Percentiles rank a stretch among this genome's conserved stretches.
Evolutionary conservation across 2,329 filamentous ascomycete genomes (phyloP).

Genomic region (Verticillium klebahnii): DNA sequence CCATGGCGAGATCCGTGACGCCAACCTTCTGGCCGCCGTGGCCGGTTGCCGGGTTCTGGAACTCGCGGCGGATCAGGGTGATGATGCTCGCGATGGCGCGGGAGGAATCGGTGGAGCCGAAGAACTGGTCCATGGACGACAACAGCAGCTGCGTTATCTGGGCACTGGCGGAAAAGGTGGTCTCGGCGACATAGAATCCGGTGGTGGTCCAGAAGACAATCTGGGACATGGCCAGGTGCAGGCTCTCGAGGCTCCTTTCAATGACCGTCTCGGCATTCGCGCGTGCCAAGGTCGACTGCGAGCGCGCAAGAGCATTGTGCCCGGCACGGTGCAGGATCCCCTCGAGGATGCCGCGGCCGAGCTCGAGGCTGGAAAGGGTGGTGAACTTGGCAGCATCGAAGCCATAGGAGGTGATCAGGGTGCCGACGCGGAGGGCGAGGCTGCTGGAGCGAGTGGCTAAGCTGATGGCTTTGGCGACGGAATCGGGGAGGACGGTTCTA

Average conservation of each 20-base stretch:
- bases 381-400: constrained; percentile 51
- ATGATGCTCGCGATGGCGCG: constrained; percentile 64
- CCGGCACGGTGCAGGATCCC: constrained; percentile 49
- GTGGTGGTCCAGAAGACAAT: constrained; percentile 59
- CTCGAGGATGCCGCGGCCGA: constrained; percentile 51
- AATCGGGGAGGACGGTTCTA: constrained; percentile 50
- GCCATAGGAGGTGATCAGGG: constrained; percentile 45
- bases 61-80: constrained; percentile 58
- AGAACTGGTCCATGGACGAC: constrained; percentile 56
- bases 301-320: constrained; percentile 38
- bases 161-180: constrained; percentile 49
- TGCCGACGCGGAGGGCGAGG: constrained; percentile 49
- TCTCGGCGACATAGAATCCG: constrained; percentile 53
- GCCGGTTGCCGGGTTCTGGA: constrained; percentile 58
- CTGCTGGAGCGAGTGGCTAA: constrained; percentile 56
- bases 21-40: constrained; percentile 55
- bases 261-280: constrained; percentile 52
- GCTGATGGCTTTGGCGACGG: constrained; percentile 55
- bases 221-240: constrained; percentile 54
- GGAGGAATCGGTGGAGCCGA: constrained; percentile 66
- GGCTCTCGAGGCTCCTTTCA: constrained; percentile 49
- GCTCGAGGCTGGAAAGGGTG: constrained; percentile 52
- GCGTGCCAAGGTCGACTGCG: constrained; percentile 40
- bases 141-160: constrained; percentile 55
- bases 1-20: constrained; percentile 56